Evolutionary conservation across 495 filamentous ascomycete species (phyloP), one percentile per base, ranked within the genome.

Genomic region (Aspergillus incahuasiensis): DNA sequence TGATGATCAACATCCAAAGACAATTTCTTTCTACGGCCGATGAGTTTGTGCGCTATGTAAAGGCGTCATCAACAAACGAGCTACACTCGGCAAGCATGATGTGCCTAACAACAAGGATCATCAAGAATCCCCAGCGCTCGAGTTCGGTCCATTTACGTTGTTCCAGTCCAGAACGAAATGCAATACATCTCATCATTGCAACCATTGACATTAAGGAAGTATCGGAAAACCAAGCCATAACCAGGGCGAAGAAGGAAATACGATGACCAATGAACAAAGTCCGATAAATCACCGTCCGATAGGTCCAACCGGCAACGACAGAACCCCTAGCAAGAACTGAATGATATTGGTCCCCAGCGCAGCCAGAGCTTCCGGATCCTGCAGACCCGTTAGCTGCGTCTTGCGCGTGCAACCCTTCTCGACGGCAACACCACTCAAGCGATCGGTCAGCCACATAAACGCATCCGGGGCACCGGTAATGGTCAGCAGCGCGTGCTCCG

Each of bases 361-460:
- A 0, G 16, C 18, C 3, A 61, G 40, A 9, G 60, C 39, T 20
- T 34, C 20, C 1, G 57, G 60, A 21, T 63, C 57, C 12, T 22
- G 12, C 32, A 66, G 39, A 11, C 55, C 54, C 3, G 63, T 63
- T 3, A 66, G 21, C n/a, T 28, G 16, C 8, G 63, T 63, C 6
- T 46, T 48, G 4, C 35, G 55, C 12, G 48, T 25, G 22, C 63
- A 66, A 1, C 55, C 55, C 34, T 25, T 12, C 6, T 52, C 46
- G 6, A 57, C 55, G 6, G 57, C 39, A 12, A 38, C 46, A 1
- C 61, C 59, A n/a, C 56, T 55, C 61, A 66, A 59, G 4, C 63
- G 61, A 48, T 62, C 58, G 6, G 49, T 49, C 18, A 66, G 20
- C 63, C 63, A 66, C 19, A 63, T 15, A 19, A 66, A 52, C 8